Evolutionary conservation across 2,329 filamentous ascomycete genomes (phyloP), one percentile per base, ranked within the genome.

Genomic region (Cladosporium oxysporum): DNA sequence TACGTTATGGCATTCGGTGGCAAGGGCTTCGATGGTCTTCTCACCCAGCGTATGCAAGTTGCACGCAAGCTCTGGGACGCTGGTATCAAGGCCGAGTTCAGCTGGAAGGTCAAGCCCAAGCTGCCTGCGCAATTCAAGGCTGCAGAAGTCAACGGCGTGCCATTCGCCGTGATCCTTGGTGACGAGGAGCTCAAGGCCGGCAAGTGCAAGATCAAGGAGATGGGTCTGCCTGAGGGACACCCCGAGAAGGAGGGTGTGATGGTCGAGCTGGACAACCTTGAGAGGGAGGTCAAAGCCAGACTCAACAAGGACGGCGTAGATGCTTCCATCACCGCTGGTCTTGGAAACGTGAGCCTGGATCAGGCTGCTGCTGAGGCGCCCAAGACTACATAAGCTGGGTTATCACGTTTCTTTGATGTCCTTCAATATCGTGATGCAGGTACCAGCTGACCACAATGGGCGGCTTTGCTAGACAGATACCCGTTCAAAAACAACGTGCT

Each of bases 1-100:
- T 97, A 88, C 79, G 90, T 98, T 74, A 98, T 98, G 93, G 93
- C 93, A 0, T 93, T 97, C 75, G 93, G 92, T 63, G 91, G 91
- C 62, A 94, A 93, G 79, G 91, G 89, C 23, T 94, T 93, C 78
- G 90, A 85, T 18, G 92, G 92, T 55, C 83, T 96, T 69, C 80
- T 97, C 64, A 88, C 88, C 71, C 91, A 97, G 82, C 90, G 94
- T 70, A 93, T 97, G 88, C 83, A 88, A 29, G 85, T 98, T 44
- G 89, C 90, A 66, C 85, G 88, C 70, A 84, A 84, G 70, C 83
- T 98, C 59, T 96, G 94, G 92, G 88, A 92, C 71, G 92, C 90
- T 8, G 93, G 92, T 23, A 89, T 98, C 81, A 96, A 93, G 83
- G 90, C 93, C 66, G 93, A 98, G 77, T 97, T 95, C 77, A 83